A percentile compares a stretch with the other conserved stretches of the same genome.
Conservation (phyloP, 352 stramenopile species). For the Globisporangium carolinianum region DNA sequence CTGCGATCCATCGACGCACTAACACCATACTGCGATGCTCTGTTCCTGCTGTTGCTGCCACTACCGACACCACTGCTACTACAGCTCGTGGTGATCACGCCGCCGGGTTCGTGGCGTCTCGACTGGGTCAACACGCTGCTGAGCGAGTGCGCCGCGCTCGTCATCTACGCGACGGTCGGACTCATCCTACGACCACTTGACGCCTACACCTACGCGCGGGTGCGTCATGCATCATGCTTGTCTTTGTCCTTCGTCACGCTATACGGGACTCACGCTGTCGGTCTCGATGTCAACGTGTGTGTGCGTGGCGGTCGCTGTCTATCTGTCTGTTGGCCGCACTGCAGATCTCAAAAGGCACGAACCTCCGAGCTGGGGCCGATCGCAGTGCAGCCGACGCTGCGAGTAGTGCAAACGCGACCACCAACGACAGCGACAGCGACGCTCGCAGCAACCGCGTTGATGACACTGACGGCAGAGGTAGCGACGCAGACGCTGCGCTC, state of each 20-base stretch:
- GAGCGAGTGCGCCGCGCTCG: constrained; percentile 31
- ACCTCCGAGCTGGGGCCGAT: constrained; percentile 4
- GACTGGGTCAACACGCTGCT: constrained; percentile 54
- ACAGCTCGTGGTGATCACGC: constrained; percentile 51
- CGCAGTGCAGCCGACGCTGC: no score
- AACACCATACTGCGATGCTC: neutral
- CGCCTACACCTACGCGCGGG: constrained; percentile 37
- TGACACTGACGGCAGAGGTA: no score
- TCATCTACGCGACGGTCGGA: constrained; percentile 34
- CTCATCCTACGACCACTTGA: constrained; percentile 44
- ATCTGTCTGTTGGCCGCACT: neutral
- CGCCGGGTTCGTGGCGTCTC: constrained; percentile 47
- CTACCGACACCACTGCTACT: neutral
- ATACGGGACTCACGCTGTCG: no score
- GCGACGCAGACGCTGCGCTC: neutral
- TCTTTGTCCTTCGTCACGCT: neutral
- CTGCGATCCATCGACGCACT: constrained; percentile 1
- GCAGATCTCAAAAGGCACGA: constrained; percentile 22
- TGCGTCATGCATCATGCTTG: constrained; percentile 3
- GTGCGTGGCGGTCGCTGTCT: neutral
- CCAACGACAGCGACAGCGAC: neutral
- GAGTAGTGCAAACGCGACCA: neutral
- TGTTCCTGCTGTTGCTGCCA: constrained; percentile 1
- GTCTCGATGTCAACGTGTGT: neutral
- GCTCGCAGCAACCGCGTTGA: no score